These are phyloP conservation scores for Kuraishia hungarica DNA, from an alignment of 805 yeast genomes.

Conservation along the genomic window DNA sequence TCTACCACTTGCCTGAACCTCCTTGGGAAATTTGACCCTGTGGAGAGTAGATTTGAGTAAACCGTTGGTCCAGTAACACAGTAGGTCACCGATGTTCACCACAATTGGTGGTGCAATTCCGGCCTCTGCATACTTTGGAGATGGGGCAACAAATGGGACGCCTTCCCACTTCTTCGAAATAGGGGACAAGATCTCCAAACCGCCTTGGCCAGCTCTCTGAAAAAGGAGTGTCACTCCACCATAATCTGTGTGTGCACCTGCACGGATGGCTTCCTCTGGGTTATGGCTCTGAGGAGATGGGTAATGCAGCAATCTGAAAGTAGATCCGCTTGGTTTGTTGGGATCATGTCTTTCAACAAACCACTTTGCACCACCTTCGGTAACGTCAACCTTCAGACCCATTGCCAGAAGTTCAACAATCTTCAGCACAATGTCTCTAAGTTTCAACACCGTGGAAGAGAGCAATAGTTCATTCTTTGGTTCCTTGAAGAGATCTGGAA, in stretches of 20 bases:
- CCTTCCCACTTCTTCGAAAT: constrained; percentile 43
- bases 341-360: constrained; percentile 48
- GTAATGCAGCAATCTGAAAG: constrained; percentile 59
- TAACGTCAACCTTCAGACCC: constrained; percentile 49
- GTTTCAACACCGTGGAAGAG: constrained; percentile 15
- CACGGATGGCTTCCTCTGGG: constrained; percentile 48
- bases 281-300: constrained; percentile 41
- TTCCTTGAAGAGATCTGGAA: constrained; percentile 42
- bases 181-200: constrained; percentile 50
- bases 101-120: constrained; percentile 53
- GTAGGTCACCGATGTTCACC: constrained; percentile 64
- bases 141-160: constrained; percentile 44
- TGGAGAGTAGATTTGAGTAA: constrained; percentile 60
- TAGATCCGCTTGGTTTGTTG: constrained; percentile 44
- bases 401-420: constrained; percentile 46
- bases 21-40: constrained; percentile 47
- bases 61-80: constrained; percentile 71
- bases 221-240: constrained; percentile 63
- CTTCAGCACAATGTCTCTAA: constrained; percentile 5
- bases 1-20: constrained; percentile 39
- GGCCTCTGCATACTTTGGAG: constrained; percentile 13
- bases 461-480: constrained; percentile 29
- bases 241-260: constrained; percentile 80
- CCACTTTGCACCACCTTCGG: constrained; percentile 41
- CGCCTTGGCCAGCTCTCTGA: constrained; percentile 60